These are phyloP conservation scores for Colletotrichum spinosum DNA, from an alignment of 2,329 filamentous ascomycete genomes.

Conservation along the genomic window DNA sequence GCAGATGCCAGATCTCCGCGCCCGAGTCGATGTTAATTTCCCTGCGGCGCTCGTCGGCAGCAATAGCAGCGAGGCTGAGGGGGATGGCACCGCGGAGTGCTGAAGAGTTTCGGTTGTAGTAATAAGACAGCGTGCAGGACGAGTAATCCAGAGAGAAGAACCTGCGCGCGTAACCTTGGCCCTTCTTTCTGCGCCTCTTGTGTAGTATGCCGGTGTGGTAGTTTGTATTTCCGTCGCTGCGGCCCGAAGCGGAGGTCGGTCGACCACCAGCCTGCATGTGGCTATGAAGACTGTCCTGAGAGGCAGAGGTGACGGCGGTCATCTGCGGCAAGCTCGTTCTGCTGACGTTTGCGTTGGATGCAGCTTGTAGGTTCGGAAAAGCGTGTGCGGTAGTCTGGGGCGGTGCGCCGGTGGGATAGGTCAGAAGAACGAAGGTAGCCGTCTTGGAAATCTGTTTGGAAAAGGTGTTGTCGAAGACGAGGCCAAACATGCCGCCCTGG, in stretches of 20 bases:
- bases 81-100: slow-evolving; percentile 93
- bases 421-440: slow-evolving; percentile 93
- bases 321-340: slow-evolving; percentile 63
- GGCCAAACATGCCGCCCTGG: slow-evolving; percentile 91
- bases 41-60: slow-evolving; percentile 86
- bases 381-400: slow-evolving; percentile 78
- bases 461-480: slow-evolving; percentile 99
- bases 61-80: slow-evolving; percentile 88
- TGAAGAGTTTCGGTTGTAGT: slow-evolving; percentile 92
- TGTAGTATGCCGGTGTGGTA: slow-evolving; percentile 88
- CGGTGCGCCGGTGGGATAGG: slow-evolving; percentile 85
- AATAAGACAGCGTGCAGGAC: slow-evolving; percentile 95
- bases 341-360: slow-evolving; percentile 48
- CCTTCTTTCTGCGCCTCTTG: slow-evolving; percentile 92
- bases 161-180: slow-evolving; percentile 90
- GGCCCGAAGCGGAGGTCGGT: slow-evolving; percentile 62
- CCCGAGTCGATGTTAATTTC: slow-evolving; percentile 98
- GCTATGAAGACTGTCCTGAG: slow-evolving; percentile 71
- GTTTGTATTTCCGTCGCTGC: slow-evolving; percentile 63
- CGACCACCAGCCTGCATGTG: slow-evolving; percentile 55
- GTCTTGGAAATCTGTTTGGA: slow-evolving; percentile 96
- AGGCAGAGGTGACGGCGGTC: slow-evolving; percentile 61
- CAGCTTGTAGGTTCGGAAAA: slow-evolving; percentile 68
- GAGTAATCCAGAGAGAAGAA: slow-evolving; percentile 98
- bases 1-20: slow-evolving; percentile 95